Evolutionary conservation across 2,329 filamentous ascomycete genomes (phyloP).

Genomic region (Nemania diffusa): DNA sequence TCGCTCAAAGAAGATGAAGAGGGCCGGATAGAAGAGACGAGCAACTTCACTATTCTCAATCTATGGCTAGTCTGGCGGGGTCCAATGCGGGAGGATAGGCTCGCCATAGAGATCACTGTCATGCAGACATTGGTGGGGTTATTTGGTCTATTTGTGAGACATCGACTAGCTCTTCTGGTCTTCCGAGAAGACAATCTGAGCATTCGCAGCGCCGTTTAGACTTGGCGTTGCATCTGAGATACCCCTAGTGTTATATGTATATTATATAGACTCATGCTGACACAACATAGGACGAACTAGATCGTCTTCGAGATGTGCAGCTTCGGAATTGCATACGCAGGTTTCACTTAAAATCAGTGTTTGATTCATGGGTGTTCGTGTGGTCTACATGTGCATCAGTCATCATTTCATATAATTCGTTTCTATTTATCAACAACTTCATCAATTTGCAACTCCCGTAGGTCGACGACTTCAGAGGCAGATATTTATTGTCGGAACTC

Average conservation of each 20-base stretch:
- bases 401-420: too few species aligned
- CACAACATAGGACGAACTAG: background rate
- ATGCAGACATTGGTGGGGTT: conserved; percentile 82
- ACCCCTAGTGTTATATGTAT: conserved; percentile 38
- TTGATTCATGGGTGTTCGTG: too few species aligned
- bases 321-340: conserved; percentile 1
- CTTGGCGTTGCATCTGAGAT: conserved; percentile 35
- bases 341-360: background rate
- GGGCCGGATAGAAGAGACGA: conserved; percentile 79
- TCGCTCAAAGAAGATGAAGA: conserved; percentile 73
- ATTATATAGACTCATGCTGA: conserved; percentile 31
- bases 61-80: conserved; percentile 97
- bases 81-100: conserved; percentile 84
- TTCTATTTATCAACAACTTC: too few species aligned
- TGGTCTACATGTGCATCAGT: too few species aligned
- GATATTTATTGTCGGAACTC: too few species aligned
- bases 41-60: conserved; percentile 93
- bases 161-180: conserved; percentile 85
- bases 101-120: conserved; percentile 81
- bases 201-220: conserved; percentile 48
- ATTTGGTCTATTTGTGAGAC: conserved; percentile 85
- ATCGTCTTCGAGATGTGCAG: background rate
- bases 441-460: too few species aligned
- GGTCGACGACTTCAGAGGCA: too few species aligned
- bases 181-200: conserved; percentile 89